Evolutionary conservation across 1,284 basidiomycete species (phyloP).

Genomic region (Cryptococcus deneoformans): DNA sequence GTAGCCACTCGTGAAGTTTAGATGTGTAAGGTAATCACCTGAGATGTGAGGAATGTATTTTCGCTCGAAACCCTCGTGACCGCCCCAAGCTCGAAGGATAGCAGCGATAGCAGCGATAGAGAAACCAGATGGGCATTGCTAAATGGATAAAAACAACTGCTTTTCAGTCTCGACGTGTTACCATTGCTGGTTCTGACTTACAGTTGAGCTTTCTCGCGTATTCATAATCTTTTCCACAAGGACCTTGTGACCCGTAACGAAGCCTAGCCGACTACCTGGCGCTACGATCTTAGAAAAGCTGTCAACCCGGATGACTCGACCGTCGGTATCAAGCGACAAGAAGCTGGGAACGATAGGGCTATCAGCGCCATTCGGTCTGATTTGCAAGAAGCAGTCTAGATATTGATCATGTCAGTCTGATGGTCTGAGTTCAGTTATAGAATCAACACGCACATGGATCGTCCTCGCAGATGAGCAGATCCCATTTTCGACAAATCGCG

Average conservation of each 20-base stretch:
- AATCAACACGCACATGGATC: conserved; percentile 57
- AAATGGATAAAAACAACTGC: not conserved
- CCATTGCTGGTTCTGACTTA: conserved; percentile 1
- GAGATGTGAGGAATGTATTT: conserved; percentile 39
- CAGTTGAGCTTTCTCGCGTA: conserved; percentile 34
- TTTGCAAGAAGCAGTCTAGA: conserved; percentile 47
- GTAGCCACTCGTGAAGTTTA: not conserved
- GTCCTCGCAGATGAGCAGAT: conserved; percentile 68
- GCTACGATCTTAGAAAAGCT: conserved; percentile 79
- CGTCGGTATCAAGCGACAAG: conserved; percentile 63
- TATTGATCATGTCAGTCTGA: not conserved
- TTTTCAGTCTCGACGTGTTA: not conserved
- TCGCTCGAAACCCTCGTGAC: conserved; percentile 40
- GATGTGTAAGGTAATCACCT: conserved; percentile 2
- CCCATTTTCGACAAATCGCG: conserved; percentile 68
- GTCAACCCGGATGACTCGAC: conserved; percentile 73
- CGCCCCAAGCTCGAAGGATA: conserved; percentile 37
- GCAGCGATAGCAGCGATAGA: conserved; percentile 34
- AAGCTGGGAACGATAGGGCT: conserved; percentile 29
- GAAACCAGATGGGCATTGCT: conserved; percentile 38
- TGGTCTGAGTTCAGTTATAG: not conserved
- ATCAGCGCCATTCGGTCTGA: conserved; percentile 47
- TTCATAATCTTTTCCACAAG: conserved; percentile 35
- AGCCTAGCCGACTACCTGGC: conserved; percentile 69
- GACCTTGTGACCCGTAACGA: conserved; percentile 56